Conservation (phyloP, 2,329 filamentous ascomycete species). For the Metarhizium humberi region DNA sequence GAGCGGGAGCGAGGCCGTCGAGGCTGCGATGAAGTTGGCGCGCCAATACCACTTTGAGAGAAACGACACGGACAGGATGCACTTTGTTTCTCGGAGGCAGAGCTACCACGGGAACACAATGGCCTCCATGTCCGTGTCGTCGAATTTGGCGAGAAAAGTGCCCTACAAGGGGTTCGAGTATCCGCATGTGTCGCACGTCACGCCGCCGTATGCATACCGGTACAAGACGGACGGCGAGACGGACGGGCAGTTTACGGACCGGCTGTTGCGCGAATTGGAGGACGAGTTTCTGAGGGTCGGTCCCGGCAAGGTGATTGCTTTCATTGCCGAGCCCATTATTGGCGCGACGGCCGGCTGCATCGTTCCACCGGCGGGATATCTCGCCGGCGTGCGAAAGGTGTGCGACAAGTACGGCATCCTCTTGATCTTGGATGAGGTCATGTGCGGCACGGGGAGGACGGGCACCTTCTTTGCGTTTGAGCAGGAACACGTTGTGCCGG, state of each 20-base stretch:
- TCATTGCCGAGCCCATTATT: constrained; percentile 41
- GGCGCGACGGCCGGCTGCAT: constrained; percentile 42
- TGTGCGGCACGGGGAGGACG: constrained; percentile 7
- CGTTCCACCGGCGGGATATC: constrained; percentile 41
- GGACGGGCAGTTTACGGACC: constrained; percentile 27
- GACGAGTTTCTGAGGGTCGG: constrained; percentile 36
- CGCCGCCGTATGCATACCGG: constrained; percentile 1
- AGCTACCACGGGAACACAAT: constrained; percentile 42
- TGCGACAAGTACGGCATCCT: constrained; percentile 30
- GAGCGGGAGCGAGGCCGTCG: constrained; percentile 27
- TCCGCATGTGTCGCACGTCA: constrained; percentile 1
- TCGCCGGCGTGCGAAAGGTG: constrained; percentile 17
- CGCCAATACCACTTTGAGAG: constrained; percentile 37
- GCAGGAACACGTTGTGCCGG: constrained; percentile 46
- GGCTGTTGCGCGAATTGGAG: constrained; percentile 35
- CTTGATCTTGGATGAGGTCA: constrained; percentile 35
- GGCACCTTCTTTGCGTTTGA: constrained; percentile 57
- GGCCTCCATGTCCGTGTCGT: constrained; percentile 32
- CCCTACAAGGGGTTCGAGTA: constrained; percentile 18
- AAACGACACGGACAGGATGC: constrained; percentile 23
- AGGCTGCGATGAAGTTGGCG: constrained; percentile 38
- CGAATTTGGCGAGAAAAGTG: constrained; percentile 15
- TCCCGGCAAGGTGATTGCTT: constrained; percentile 35
- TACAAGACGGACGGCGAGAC: constrained; percentile 18
- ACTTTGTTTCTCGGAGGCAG: constrained; percentile 34